Conservation (phyloP, 2,329 filamentous ascomycete species). For the Sporothrix variecibatus region DNA sequence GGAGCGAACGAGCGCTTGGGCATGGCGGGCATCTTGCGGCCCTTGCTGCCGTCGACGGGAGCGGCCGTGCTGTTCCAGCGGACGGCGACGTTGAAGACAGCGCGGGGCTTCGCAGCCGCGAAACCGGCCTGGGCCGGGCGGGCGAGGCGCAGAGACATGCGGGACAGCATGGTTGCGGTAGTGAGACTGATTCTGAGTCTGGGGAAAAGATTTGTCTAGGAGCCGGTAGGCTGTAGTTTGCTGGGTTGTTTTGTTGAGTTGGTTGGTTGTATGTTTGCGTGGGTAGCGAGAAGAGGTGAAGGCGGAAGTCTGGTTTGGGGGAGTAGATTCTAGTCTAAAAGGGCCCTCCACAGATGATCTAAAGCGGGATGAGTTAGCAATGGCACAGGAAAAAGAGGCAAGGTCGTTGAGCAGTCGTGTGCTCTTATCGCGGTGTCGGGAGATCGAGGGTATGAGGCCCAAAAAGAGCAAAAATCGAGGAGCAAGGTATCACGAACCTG, state of each 20-base stretch:
- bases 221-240: constrained; percentile 8
- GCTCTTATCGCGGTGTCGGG: neutral
- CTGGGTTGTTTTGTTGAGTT: constrained; percentile 35
- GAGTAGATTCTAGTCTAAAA: constrained; percentile 46
- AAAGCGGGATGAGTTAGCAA: constrained; percentile 26
- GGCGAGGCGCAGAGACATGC: constrained; percentile 54
- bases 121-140: constrained; percentile 44
- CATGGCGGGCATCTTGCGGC: constrained; percentile 65
- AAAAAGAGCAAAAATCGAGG: neutral
- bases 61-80: constrained; percentile 36
- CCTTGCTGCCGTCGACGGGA: constrained; percentile 68
- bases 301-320: constrained; percentile 26
- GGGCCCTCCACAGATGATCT: constrained; percentile 59
- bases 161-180: constrained; percentile 57
- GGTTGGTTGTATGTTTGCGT: neutral
- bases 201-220: neutral
- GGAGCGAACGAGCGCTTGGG: constrained; percentile 63
- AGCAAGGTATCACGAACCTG: constrained; percentile 56
- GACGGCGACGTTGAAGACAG: constrained; percentile 43
- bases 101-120: constrained; percentile 38
- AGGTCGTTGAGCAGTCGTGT: neutral
- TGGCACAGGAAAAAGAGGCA: neutral
- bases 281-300: constrained; percentile 28
- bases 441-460: neutral
- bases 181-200: neutral